Conservation (phyloP, 768 basidiomycete species). For the Termitomyces eurrhizus region DNA sequence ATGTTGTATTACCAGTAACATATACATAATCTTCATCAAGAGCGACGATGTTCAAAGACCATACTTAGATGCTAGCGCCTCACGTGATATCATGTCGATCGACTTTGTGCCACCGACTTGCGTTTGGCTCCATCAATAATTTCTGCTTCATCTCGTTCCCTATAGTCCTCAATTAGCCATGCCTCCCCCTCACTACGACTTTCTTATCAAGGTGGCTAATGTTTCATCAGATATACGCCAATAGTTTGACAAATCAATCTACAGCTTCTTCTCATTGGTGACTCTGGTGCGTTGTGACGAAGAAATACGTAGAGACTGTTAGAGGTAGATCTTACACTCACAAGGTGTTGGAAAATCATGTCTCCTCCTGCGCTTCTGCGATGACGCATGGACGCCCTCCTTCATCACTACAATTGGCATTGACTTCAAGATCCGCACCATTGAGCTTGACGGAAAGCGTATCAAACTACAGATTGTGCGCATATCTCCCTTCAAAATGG, state of each 20-base stretch:
- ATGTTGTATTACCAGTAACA: too few relatives aligned
- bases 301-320: neutral
- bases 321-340: conserved; percentile 5
- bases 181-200: conserved; percentile 96
- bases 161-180: conserved; percentile 32
- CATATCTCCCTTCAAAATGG: conserved; percentile 11
- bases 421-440: conserved; percentile 99
- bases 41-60: too few relatives aligned
- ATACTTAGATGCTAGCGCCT: neutral
- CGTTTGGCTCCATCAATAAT: neutral
- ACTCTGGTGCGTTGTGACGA: conserved; percentile 63
- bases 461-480: conserved; percentile 98
- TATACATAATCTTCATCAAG: too few relatives aligned
- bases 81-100: conserved; percentile 1
- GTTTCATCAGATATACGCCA: neutral
- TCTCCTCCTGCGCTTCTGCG: conserved; percentile 94
- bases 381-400: conserved; percentile 98
- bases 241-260: neutral
- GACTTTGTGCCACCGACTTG: conserved; percentile 7
- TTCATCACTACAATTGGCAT: conserved; percentile 99
- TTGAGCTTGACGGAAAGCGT: conserved; percentile 95
- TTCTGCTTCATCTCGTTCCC: conserved; percentile 3
- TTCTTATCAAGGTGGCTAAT: conserved; percentile 81
- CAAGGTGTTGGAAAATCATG: conserved; percentile 95
- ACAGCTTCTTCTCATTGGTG: conserved; percentile 91